These are phyloP conservation scores for Limnanthes douglasii DNA, from an alignment of 345 rosid genomes.

Conservation along the genomic window DNA sequence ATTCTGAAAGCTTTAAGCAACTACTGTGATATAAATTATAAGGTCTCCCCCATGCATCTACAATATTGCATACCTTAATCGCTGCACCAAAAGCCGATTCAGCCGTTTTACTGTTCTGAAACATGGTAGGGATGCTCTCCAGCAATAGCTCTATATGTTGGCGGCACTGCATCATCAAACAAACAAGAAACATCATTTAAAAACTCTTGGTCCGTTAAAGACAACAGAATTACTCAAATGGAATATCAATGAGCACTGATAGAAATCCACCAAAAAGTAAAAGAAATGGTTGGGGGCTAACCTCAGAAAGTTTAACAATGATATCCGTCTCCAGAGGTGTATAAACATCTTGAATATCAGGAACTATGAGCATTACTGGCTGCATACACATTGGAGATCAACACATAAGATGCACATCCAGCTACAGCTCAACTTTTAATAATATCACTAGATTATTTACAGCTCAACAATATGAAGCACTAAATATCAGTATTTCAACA, in stretches of 20 bases:
- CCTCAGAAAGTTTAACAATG: conserved; percentile 87
- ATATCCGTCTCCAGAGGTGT: conserved; percentile 92
- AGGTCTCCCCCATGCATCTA: too few species aligned
- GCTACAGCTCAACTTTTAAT: not conserved
- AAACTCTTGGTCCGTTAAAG: too few species aligned
- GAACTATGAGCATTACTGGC: conserved; percentile 98
- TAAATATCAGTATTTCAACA: too few species aligned
- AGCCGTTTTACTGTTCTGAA: conserved; percentile 65
- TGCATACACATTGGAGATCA: conserved; percentile 25
- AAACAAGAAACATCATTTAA: conserved; percentile 3
- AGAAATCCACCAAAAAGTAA: conserved; percentile 2
- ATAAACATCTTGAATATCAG: conserved; percentile 93
- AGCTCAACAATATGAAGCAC: too few species aligned
- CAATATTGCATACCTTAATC: conserved; percentile 55
- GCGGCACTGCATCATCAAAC: conserved; percentile 51
- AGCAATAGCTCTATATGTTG: conserved; percentile 86
- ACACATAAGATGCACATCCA: conserved; percentile 9
- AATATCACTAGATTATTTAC: too few species aligned
- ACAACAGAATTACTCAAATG: too few species aligned
- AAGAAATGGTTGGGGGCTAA: conserved; percentile 15
- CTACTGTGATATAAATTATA: too few species aligned
- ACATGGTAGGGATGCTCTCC: conserved; percentile 94
- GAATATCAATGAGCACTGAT: too few species aligned
- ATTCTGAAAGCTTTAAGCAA: too few species aligned
- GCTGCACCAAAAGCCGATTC: conserved; percentile 99